phyloP scores from a whole-genome alignment of 306 rosid genomes.

The Quercus robur region DNA sequence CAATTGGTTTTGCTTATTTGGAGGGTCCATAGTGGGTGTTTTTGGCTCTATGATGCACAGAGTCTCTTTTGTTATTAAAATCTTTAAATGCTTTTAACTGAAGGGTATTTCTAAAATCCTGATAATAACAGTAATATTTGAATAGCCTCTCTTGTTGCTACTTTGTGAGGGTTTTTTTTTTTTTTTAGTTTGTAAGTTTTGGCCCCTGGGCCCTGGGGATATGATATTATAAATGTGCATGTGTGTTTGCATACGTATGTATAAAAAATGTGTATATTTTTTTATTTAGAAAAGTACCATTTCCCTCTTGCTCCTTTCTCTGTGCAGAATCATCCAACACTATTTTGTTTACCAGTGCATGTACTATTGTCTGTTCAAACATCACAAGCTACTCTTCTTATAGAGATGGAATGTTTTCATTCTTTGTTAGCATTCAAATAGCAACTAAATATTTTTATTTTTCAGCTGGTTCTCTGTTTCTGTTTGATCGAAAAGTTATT shows the following conservation, averaged over 20 bases:
- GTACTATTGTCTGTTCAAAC: not conserved
- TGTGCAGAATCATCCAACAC: not conserved
- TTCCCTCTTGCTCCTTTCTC: not conserved
- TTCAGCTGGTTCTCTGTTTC: conserved; percentile 73
- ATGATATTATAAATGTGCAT: not conserved
- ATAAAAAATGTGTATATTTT: not conserved
- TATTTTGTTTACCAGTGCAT: not conserved
- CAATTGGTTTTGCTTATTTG: not conserved
- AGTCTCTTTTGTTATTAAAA: not conserved
- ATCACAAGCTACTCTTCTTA: not conserved
- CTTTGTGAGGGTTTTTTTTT: not conserved
- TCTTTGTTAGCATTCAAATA: not conserved
- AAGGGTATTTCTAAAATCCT: not conserved
- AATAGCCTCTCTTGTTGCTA: not conserved
- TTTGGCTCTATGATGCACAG: not conserved
- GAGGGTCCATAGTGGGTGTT: not conserved
- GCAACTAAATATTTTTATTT: conserved; percentile 11
- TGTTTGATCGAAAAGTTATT: conserved; percentile 66
- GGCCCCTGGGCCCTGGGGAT: not conserved
- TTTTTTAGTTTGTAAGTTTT: no score
- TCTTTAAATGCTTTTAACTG: not conserved
- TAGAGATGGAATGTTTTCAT: not conserved
- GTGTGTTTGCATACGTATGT: not conserved
- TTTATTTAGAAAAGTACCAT: not conserved
- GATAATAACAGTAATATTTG: not conserved